These are phyloP conservation scores for Phlebiopsis gigantea DNA, from an alignment of 768 basidiomycete species.

Conservation along the genomic window DNA sequence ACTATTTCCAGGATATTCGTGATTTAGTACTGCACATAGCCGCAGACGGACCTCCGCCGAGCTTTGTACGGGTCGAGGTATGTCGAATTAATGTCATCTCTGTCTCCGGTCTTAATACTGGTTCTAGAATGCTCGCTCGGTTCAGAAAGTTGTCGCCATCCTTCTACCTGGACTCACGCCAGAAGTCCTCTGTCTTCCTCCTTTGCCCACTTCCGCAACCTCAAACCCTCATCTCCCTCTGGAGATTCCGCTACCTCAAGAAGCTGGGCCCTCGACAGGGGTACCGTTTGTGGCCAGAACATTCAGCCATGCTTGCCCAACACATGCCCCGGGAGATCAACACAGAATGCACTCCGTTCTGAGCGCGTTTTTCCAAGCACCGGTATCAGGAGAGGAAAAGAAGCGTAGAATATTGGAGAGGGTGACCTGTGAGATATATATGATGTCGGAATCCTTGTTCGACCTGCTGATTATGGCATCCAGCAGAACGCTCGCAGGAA, in stretches of 20 bases:
- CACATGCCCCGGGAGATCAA: constrained; percentile 86
- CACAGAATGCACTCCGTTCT: constrained; percentile 83
- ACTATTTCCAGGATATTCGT: constrained; percentile 65
- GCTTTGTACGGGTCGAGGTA: constrained; percentile 85
- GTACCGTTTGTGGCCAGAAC: constrained; percentile 68
- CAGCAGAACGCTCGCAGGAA: constrained; percentile 58
- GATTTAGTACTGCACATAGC: constrained; percentile 80
- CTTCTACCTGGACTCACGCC: constrained; percentile 86
- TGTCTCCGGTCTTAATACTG: not conserved
- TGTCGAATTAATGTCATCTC: constrained; percentile 23
- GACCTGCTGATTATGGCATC: not conserved
- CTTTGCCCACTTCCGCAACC: constrained; percentile 64
- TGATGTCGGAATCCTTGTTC: too few relatives aligned
- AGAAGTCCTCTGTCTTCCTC: constrained; percentile 65
- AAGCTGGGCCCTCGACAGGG: constrained; percentile 16
- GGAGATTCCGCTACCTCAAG: constrained; percentile 36
- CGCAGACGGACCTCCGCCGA: constrained; percentile 77
- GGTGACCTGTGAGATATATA: constrained; percentile 31
- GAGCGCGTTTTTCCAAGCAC: constrained; percentile 75
- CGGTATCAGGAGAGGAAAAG: constrained; percentile 77
- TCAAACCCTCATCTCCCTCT: constrained; percentile 52
- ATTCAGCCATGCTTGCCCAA: constrained; percentile 92
- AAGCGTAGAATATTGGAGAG: constrained; percentile 51
- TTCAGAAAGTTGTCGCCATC: constrained; percentile 75
- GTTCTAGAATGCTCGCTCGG: constrained; percentile 60